A percentile compares a stretch with the other conserved stretches of the same genome.
Evolutionary conservation across 371 early-diverging fungal genomes (phyloP).

Genomic region (Lichtheimia corymbifera): DNA sequence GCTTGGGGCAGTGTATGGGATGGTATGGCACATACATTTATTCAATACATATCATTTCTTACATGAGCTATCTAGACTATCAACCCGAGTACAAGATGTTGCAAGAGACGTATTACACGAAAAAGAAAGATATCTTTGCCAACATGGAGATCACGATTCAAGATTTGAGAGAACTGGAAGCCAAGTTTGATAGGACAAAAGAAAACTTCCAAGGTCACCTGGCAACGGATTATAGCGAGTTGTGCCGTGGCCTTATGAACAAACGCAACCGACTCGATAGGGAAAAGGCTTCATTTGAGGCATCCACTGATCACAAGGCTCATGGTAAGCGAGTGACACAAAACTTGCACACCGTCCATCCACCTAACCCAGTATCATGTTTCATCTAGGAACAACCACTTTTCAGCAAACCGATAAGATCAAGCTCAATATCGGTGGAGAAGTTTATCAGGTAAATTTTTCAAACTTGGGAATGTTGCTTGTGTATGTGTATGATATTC

Average conservation of each 20-base stretch:
- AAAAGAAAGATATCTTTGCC: conserved; percentile 30
- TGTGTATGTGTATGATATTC: not conserved
- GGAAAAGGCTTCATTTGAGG: conserved; percentile 15
- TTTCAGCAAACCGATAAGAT: conserved; percentile 29
- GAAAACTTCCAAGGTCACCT: conserved; percentile 22
- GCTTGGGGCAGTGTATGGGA: conserved; percentile 11
- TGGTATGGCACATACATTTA: conserved; percentile 11
- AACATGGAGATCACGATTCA: conserved; percentile 28
- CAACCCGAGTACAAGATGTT: conserved; percentile 32
- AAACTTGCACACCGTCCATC: not conserved
- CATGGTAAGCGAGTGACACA: not conserved
- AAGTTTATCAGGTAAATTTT: conserved; percentile 32
- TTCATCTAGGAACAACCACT: conserved; percentile 9
- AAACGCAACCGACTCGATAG: conserved; percentile 22
- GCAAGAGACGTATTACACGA: conserved; percentile 28
- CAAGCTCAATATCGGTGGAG: conserved; percentile 41
- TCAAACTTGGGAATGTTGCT: not conserved
- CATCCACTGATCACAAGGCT: conserved; percentile 12
- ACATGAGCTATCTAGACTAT: conserved; percentile 15
- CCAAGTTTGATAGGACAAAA: conserved; percentile 25
- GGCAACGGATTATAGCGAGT: conserved; percentile 27
- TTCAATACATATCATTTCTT: not conserved
- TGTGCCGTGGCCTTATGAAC: conserved; percentile 22
- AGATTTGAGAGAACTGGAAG: conserved; percentile 28
- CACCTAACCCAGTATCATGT: not conserved